A percentile compares a stretch with the other conserved stretches of the same genome.
phyloP scores from a whole-genome alignment of 148 eudicot species.

The Pharnaceum exiguum region DNA sequence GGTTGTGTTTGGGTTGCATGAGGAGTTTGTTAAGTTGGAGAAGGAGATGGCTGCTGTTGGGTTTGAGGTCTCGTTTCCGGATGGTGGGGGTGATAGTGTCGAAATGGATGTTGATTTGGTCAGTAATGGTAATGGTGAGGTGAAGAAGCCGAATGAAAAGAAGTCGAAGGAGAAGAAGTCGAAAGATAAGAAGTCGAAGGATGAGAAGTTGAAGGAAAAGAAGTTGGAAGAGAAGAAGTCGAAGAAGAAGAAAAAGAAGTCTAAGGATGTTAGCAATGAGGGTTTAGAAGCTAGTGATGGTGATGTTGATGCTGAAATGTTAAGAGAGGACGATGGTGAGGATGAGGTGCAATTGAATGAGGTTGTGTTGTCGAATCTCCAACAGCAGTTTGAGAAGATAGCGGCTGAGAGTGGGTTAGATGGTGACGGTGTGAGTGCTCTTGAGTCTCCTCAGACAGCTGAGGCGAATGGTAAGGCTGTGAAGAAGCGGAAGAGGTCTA shows the following conservation, averaged over 20 bases:
- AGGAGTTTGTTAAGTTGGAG: constrained; percentile 80
- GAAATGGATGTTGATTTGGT: constrained; percentile 48
- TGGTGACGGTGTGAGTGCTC: constrained; percentile 40
- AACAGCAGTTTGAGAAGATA: constrained; percentile 83
- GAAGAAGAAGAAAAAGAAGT: constrained; percentile 37
- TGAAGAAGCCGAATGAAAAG: constrained; percentile 5
- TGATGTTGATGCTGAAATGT: constrained; percentile 16
- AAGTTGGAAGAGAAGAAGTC: constrained; percentile 24
- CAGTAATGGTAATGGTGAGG: constrained; percentile 37
- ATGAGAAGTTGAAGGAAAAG: constrained; percentile 22
- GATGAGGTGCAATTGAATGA: constrained; percentile 31
- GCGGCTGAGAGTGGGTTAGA: constrained; percentile 65
- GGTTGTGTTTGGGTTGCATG: constrained; percentile 57
- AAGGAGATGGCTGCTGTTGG: constrained; percentile 57
- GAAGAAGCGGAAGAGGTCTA: constrained; percentile 66
- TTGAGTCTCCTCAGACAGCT: constrained; percentile 29
- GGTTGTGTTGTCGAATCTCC: constrained; percentile 76
- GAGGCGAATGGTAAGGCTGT: constrained; percentile 13
- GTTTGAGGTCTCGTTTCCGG: constrained; percentile 43
- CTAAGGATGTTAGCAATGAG: constrained; percentile 8
- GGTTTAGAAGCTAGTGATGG: neutral
- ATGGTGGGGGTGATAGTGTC: constrained; percentile 26
- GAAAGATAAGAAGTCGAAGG: constrained; percentile 26
- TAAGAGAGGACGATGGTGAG: constrained; percentile 20
- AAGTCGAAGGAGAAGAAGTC: constrained; percentile 12